A percentile compares a stretch with the other conserved stretches of the same genome.
Conservation (phyloP, 768 basidiomycete genomes). For the Suillus plorans region DNA sequence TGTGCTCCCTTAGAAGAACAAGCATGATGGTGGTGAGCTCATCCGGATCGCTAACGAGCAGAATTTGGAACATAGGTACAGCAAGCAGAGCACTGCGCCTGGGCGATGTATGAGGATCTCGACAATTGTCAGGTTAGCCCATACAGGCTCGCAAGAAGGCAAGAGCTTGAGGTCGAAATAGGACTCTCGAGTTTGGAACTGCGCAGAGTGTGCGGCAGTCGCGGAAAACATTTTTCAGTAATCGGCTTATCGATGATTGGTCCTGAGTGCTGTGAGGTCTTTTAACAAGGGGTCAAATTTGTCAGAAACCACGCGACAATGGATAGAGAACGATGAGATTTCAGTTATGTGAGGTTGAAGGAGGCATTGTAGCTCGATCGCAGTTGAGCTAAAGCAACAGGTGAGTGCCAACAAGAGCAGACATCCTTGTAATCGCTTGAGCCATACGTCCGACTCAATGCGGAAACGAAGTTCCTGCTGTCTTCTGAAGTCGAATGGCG, state of each 20-base stretch:
- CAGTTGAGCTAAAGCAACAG: too few species aligned
- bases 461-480: not conserved
- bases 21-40: too few species aligned
- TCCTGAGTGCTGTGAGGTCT: constrained; percentile 16
- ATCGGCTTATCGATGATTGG: not conserved
- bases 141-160: constrained; percentile 13
- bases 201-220: not conserved
- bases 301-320: not conserved
- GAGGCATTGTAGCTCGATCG: constrained; percentile 3
- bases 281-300: constrained; percentile 6
- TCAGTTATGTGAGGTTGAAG: constrained; percentile 20
- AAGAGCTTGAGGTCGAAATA: too few species aligned
- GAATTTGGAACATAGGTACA: not conserved
- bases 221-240: constrained; percentile 4
- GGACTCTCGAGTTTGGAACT: too few species aligned
- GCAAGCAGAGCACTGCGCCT: not conserved
- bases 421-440: constrained; percentile 11
- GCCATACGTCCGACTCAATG: not conserved
- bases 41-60: constrained; percentile 2
- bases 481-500: too few species aligned
- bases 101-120: not conserved
- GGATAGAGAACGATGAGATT: constrained; percentile 6
- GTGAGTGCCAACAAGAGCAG: constrained; percentile 7
- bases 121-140: constrained; percentile 19
- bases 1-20: not conserved